Conservation (phyloP, 495 filamentous ascomycete genomes). For the Zalerion maritima region DNA sequence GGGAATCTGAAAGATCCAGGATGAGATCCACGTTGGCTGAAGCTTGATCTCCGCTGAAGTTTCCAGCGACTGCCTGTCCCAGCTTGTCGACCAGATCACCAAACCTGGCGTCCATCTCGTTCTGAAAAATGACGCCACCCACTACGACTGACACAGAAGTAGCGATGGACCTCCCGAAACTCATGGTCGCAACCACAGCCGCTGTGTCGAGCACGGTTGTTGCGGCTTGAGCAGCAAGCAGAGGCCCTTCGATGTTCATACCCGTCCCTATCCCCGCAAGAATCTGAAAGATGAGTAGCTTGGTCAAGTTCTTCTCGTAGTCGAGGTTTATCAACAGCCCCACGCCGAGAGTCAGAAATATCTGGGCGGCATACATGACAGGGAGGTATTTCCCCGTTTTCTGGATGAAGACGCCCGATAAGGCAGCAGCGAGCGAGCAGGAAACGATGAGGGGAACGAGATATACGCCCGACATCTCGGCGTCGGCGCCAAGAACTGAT, state of each 20-base stretch:
- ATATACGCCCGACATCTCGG: constrained; percentile 28
- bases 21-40: constrained; percentile 3
- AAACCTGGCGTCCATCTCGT: constrained; percentile 20
- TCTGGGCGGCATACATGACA: constrained; percentile 32
- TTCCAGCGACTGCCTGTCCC: constrained; percentile 1
- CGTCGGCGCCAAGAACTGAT: constrained; percentile 27
- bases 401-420: constrained; percentile 40
- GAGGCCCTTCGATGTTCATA: constrained; percentile 12
- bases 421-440: constrained; percentile 30
- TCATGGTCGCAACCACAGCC: constrained; percentile 35
- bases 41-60: constrained; percentile 3
- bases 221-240: constrained; percentile 11
- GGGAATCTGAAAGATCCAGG: neutral
- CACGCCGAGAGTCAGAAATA: constrained; percentile 35
- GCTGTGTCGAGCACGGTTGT: constrained; percentile 29
- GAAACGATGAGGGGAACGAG: constrained; percentile 31
- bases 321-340: constrained; percentile 40
- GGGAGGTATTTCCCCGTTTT: constrained; percentile 43
- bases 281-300: constrained; percentile 38
- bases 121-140: constrained; percentile 43
- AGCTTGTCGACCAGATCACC: constrained; percentile 1
- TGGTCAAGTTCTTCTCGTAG: constrained; percentile 23
- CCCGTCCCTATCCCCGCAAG: constrained; percentile 35
- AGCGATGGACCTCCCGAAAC: constrained; percentile 36
- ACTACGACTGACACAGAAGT: constrained; percentile 39